These are phyloP conservation scores for Hirsutella minnesotensis DNA, from an alignment of 2,329 filamentous ascomycete species.

Conservation along the genomic window DNA sequence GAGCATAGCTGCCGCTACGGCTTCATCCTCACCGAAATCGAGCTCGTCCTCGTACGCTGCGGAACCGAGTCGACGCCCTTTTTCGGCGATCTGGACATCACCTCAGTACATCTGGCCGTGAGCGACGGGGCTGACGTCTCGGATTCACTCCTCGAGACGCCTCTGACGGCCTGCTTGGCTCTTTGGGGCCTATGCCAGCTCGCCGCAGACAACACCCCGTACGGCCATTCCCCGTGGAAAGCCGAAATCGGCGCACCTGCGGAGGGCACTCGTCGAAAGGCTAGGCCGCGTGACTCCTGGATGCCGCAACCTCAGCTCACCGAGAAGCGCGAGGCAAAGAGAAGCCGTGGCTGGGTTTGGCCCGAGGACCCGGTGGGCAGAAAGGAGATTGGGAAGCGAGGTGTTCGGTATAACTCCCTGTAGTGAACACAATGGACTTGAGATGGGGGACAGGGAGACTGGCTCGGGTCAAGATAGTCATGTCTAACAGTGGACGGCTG, in stretches of 20 bases:
- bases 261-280: slow-evolving; percentile 59
- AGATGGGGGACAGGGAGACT: not conserved
- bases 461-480: not conserved
- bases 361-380: slow-evolving; percentile 62
- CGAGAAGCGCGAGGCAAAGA: slow-evolving; percentile 68
- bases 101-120: slow-evolving; percentile 44
- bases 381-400: slow-evolving; percentile 58
- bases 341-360: slow-evolving; percentile 61
- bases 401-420: slow-evolving; percentile 41
- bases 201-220: slow-evolving; percentile 42
- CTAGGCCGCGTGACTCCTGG: slow-evolving; percentile 59
- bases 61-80: slow-evolving; percentile 61
- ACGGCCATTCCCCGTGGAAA: slow-evolving; percentile 50
- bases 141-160: slow-evolving; percentile 23
- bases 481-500: not conserved
- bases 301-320: slow-evolving; percentile 61
- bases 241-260: slow-evolving; percentile 65
- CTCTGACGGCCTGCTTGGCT: slow-evolving; percentile 59
- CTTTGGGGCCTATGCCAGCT: slow-evolving; percentile 70
- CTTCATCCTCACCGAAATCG: slow-evolving; percentile 93
- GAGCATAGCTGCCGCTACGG: slow-evolving; percentile 89
- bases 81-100: slow-evolving; percentile 80
- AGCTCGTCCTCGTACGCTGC: slow-evolving; percentile 80
- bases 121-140: slow-evolving; percentile 15
- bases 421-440: not conserved